Conservation (phyloP, 805 yeast species). For the Metahyphopichia silvanorum region DNA sequence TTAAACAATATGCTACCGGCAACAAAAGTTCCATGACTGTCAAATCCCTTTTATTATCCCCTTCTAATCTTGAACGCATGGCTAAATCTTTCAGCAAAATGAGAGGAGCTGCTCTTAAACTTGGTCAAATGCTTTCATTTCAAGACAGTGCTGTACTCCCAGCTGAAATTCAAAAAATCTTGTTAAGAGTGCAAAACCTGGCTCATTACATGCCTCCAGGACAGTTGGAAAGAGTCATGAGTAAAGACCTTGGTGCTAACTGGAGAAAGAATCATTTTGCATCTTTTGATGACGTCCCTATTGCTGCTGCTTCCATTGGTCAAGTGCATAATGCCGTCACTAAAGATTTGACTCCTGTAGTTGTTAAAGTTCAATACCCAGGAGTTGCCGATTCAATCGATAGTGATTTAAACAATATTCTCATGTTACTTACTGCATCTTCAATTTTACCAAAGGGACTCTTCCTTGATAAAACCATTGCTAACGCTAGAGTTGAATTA, state of each 20-base stretch:
- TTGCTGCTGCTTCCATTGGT: constrained; percentile 95
- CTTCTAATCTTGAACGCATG: constrained; percentile 81
- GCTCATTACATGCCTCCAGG: constrained; percentile 97
- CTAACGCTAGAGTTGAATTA: constrained; percentile 86
- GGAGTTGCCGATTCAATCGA: constrained; percentile 94
- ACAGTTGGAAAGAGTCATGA: constrained; percentile 77
- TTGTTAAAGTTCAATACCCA: constrained; percentile 95
- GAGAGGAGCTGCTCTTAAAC: constrained; percentile 98
- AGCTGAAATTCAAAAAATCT: constrained; percentile 73
- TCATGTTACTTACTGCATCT: constrained; percentile 82
- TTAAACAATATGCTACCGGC: constrained; percentile 63
- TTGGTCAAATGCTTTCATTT: constrained; percentile 96
- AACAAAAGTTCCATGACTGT: constrained; percentile 42
- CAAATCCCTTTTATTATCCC: constrained; percentile 65
- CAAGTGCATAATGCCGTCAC: constrained; percentile 89
- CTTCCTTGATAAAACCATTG: constrained; percentile 87
- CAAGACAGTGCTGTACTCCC: constrained; percentile 89
- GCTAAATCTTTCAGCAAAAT: constrained; percentile 85
- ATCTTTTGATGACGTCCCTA: constrained; percentile 80
- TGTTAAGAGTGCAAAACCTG: constrained; percentile 83
- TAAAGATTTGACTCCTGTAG: constrained; percentile 67
- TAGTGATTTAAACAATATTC: constrained; percentile 83
- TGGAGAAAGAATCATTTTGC: constrained; percentile 73
- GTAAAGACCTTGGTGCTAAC: constrained; percentile 65
- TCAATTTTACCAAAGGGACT: constrained; percentile 85